Conservation (phyloP, 2,329 filamentous ascomycete species). For the Zasmidium citrigriseum region DNA sequence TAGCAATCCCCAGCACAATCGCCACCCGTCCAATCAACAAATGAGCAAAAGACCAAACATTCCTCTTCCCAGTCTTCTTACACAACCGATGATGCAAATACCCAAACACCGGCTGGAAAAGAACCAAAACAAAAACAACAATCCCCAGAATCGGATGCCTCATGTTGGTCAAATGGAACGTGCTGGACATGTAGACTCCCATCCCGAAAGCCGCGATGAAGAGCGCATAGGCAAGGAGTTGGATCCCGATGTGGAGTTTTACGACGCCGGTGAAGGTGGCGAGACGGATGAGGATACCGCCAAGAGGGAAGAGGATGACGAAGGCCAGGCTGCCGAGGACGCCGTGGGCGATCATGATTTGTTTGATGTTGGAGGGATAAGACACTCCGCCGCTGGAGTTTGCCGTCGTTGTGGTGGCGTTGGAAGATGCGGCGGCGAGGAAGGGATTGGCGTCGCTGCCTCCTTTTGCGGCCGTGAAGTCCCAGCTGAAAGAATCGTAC, state of each 20-base stretch:
- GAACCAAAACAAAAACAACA: slow-evolving; percentile 50
- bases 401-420: slow-evolving; percentile 6
- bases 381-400: slow-evolving; percentile 1
- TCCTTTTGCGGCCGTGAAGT: slow-evolving; percentile 53
- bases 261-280: slow-evolving; percentile 46
- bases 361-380: slow-evolving; percentile 11
- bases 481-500: slow-evolving; percentile 46
- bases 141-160: slow-evolving; percentile 57
- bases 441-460: slow-evolving; percentile 50
- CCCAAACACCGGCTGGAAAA: slow-evolving; percentile 58
- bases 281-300: slow-evolving; percentile 47
- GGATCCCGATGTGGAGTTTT: slow-evolving; percentile 49
- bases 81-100: slow-evolving; percentile 55
- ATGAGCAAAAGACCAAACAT: slow-evolving; percentile 46
- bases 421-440: slow-evolving; percentile 17
- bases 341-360: slow-evolving; percentile 45
- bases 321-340: slow-evolving; percentile 47
- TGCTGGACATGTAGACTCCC: slow-evolving; percentile 40
- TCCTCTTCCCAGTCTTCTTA: slow-evolving; percentile 37
- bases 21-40: slow-evolving; percentile 35
- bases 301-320: slow-evolving; percentile 48
- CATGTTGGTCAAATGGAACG: slow-evolving; percentile 41
- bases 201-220: slow-evolving; percentile 53
- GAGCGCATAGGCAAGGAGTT: slow-evolving; percentile 51
- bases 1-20: slow-evolving; percentile 56